A percentile compares a stretch with the other conserved stretches of the same genome.
Evolutionary conservation across 192 early-diverging fungal genomes (phyloP).

Genomic region (Lobosporangium transversale): DNA sequence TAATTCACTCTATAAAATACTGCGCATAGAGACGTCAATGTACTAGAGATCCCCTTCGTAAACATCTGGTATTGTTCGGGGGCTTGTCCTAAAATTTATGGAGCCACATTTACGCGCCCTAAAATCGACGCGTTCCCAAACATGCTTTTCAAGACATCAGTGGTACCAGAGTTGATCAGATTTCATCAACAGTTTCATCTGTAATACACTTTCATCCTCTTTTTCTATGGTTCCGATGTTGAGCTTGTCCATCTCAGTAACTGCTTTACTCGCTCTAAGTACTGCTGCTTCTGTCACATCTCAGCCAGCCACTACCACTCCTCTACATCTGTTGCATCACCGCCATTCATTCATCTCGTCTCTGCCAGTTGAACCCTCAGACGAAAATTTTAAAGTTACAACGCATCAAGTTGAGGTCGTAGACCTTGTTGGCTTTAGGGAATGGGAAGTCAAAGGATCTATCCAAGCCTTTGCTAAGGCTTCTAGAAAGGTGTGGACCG

Average conservation of each 20-base stretch:
- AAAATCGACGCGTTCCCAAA: too few species aligned
- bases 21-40: too few species aligned
- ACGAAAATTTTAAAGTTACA: constrained; percentile 38
- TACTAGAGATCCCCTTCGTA: too few species aligned
- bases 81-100: too few species aligned
- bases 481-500: constrained; percentile 11
- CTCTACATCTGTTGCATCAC: constrained; percentile 16
- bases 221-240: too few species aligned
- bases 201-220: too few species aligned
- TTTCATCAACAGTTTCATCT: too few species aligned
- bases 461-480: constrained; percentile 7
- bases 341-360: constrained; percentile 49
- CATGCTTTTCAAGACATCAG: too few species aligned
- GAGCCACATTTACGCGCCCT: too few species aligned
- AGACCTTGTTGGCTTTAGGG: constrained; percentile 28
- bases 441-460: constrained; percentile 50
- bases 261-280: constrained; percentile 7
- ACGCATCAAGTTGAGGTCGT: constrained; percentile 39
- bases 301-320: neutral
- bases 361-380: constrained; percentile 36
- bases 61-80: too few species aligned
- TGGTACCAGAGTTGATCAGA: too few species aligned
- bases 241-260: constrained; percentile 19
- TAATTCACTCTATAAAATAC: too few species aligned
- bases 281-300: neutral